Evolutionary conservation across 768 basidiomycete species (phyloP), one percentile per base, ranked within the genome.

Genomic region (Naematelia aurantialba): DNA sequence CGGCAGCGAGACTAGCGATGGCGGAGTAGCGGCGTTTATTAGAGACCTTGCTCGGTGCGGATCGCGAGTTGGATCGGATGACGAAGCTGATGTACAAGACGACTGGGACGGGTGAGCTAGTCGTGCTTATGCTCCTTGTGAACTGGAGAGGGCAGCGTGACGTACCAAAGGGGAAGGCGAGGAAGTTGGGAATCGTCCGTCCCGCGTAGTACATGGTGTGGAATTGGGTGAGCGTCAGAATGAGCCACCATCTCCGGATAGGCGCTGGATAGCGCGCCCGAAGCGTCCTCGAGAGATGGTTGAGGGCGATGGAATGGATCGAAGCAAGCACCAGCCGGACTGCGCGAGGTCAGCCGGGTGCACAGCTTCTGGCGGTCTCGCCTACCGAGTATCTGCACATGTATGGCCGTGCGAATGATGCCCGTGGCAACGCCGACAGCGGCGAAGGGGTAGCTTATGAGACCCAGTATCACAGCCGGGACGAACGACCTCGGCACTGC

Each of bases 161-260:
- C 70, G 59, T 29, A 93, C 91, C 89, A 46, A 86, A 84, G 1
- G 88, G 79, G 17, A 92, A 78, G 2, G 91, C 91, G 61, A 92
- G 85, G 86, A 91, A 94, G 74, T 98, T 99, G 1, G 96, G 94
- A 5, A 98, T 77, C 0, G 94, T 96, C 55, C 96, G 79, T 1
- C 91, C 86, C 81, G 91, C 89, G 87, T 91, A 98, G 75, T 90
- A 99, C 5, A 86, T 86, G 4, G 93, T 72, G 72, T 98, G 96
- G 71, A 96, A 98, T 70, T 94, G 91, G 0, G 87, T 84, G 63
- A 84, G 81, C 2, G 85, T 85, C n/a, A 96, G 72, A 0, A 92
- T 61, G 1, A 83, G 76, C 73, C 87, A 94, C 67, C 62, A 70
- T 84, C 81, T 14, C 81, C 60, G 25, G 26, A 57, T 48, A 2